Conservation (phyloP, 2,329 filamentous ascomycete species). For the Pseudogymnoascus sp. region DNA sequence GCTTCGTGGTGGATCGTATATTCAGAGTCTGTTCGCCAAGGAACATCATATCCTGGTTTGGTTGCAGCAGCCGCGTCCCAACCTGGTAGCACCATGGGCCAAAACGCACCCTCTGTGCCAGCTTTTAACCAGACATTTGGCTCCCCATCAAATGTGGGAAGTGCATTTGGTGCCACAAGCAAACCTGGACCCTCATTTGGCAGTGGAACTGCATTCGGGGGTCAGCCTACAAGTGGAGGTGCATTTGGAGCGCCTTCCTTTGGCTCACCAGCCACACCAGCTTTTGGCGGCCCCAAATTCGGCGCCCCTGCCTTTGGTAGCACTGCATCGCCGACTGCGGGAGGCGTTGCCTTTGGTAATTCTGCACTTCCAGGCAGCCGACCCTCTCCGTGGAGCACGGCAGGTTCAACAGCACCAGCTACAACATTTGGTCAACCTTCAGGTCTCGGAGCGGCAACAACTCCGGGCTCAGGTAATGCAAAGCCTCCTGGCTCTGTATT, state of each 20-base stretch:
- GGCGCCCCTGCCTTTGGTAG: constrained; percentile 42
- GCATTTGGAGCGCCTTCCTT: constrained; percentile 23
- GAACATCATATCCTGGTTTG: constrained; percentile 65
- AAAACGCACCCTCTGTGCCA: constrained; percentile 25
- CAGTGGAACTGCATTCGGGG: constrained; percentile 35
- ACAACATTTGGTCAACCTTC: constrained; percentile 47
- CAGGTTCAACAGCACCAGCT: constrained; percentile 23
- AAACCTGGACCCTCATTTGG: constrained; percentile 28
- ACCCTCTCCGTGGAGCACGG: constrained; percentile 45
- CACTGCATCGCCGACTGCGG: constrained; percentile 26
- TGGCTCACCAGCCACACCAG: constrained; percentile 24
- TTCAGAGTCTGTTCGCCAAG: constrained; percentile 70
- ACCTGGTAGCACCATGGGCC: constrained; percentile 17
- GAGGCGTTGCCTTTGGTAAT: constrained; percentile 15
- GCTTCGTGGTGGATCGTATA: constrained; percentile 90
- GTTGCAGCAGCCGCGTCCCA: constrained; percentile 36
- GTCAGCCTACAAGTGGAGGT: constrained; percentile 14
- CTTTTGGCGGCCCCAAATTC: constrained; percentile 28
- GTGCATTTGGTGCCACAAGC: constrained; percentile 10
- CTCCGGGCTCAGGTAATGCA: constrained; percentile 30
- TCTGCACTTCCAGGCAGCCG: constrained; percentile 38
- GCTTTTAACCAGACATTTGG: constrained; percentile 16
- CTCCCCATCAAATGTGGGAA: not conserved
- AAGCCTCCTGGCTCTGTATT: constrained; percentile 31
- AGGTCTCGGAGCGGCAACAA: constrained; percentile 33